phyloP scores from a whole-genome alignment of 2,329 filamentous ascomycete genomes.

The Claviceps fusiformis region DNA sequence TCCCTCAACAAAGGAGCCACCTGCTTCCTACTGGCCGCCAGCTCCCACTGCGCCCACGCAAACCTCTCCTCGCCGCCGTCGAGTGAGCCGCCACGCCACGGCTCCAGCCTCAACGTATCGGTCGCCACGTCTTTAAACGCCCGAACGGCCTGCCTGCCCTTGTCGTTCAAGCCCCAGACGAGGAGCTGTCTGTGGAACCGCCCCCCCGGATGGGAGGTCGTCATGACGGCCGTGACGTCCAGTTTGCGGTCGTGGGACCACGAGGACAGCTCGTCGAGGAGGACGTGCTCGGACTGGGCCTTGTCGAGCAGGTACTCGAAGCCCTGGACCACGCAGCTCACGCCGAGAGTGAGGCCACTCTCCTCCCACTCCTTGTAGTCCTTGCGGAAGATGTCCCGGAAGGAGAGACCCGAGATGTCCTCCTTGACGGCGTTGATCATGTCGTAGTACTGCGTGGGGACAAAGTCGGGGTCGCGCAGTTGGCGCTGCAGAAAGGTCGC shows the following conservation, averaged over 20 bases:
- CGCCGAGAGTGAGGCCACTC: conserved; percentile 44
- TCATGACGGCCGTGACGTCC: conserved; percentile 57
- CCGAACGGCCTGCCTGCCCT: conserved; percentile 35
- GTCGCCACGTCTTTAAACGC: conserved; percentile 35
- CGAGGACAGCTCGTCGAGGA: conserved; percentile 33
- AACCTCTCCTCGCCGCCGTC: conserved; percentile 36
- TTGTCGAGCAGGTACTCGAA: conserved; percentile 45
- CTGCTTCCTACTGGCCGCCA: conserved; percentile 53
- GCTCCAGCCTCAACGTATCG: conserved; percentile 40
- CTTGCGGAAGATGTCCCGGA: conserved; percentile 60
- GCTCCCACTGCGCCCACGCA: conserved; percentile 53
- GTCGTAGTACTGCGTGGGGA: conserved; percentile 42
- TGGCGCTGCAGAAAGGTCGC: conserved; percentile 44
- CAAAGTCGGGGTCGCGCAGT: conserved; percentile 29
- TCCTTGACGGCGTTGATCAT: conserved; percentile 52
- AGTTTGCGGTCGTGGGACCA: conserved; percentile 46
- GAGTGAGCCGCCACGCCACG: conserved; percentile 36
- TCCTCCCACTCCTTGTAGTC: conserved; percentile 75
- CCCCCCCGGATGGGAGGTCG: conserved; percentile 41
- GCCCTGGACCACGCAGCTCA: conserved; percentile 50
- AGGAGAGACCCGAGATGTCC: conserved; percentile 44
- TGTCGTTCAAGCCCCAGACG: conserved; percentile 45
- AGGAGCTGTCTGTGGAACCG: conserved; percentile 54
- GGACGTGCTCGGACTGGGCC: conserved; percentile 28
- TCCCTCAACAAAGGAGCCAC: conserved; percentile 54